phyloP scores from a whole-genome alignment of 2,329 filamentous ascomycete genomes.

The Fusarium pseudograminearum region DNA sequence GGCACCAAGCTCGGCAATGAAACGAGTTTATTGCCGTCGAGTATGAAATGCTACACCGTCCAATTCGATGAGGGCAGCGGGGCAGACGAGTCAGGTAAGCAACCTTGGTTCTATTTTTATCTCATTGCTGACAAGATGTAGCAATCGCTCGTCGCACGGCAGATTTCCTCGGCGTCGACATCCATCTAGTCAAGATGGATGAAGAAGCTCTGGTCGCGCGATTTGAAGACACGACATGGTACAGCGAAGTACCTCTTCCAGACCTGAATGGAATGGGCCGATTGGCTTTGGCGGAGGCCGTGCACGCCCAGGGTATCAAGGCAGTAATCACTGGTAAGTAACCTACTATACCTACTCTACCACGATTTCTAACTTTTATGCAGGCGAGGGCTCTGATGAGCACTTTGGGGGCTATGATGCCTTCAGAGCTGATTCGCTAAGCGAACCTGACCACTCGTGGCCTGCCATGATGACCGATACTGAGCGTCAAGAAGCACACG shows the following conservation, averaged over 20 bases:
- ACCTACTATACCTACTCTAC: not conserved
- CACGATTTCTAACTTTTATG: rapidly evolving
- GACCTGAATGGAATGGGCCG: slow-evolving; percentile 4
- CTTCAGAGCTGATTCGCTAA: slow-evolving; percentile 1
- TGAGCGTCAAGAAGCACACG: not conserved
- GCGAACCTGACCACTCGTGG: slow-evolving; percentile 1
- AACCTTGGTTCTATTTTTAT: rapidly evolving
- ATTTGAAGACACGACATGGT: slow-evolving; percentile 5
- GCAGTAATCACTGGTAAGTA: not conserved
- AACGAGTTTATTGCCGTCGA: not conserved
- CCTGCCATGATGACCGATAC: not conserved
- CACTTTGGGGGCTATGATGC: slow-evolving; percentile 7
- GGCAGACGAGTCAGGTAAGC: slow-evolving; percentile 1
- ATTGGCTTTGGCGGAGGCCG: slow-evolving; percentile 1
- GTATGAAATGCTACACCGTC: slow-evolving; percentile 11
- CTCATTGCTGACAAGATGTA: not conserved
- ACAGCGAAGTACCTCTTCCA: slow-evolving; percentile 7
- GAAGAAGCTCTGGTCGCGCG: not conserved
- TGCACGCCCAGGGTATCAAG: slow-evolving; percentile 5
- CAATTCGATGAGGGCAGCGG: slow-evolving; percentile 6
- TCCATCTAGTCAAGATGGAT: slow-evolving; percentile 10
- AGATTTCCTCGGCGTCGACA: slow-evolving; percentile 1
- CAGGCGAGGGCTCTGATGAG: slow-evolving; percentile 5
- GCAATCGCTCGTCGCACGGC: slow-evolving; percentile 2
- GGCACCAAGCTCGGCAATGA: slow-evolving; percentile 4